Percentiles rank a stretch among this genome's conserved stretches.
Evolutionary conservation across 257 asterid genomes (phyloP).

Genomic region (Henckelia pumila): DNA sequence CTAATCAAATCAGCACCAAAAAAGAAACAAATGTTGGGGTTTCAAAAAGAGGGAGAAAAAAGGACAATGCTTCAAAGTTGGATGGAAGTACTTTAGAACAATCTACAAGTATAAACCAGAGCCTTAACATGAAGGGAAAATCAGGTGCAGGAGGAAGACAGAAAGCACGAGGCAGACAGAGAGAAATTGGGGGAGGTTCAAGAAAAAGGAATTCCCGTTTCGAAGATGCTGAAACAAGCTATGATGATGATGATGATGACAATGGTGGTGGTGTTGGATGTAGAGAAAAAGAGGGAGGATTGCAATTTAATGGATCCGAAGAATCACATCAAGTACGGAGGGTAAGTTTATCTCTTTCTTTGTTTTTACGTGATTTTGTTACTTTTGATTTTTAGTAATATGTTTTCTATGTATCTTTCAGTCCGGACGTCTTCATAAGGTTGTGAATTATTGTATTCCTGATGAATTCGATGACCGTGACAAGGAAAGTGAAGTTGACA

Average conservation of each 20-base stretch:
- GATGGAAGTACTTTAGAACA: slow-evolving; percentile 16
- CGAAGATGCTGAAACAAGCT: slow-evolving; percentile 32
- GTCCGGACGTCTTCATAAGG: slow-evolving; percentile 67
- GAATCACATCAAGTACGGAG: slow-evolving; percentile 54
- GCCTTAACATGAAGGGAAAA: slow-evolving; percentile 24
- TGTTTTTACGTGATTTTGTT: background rate
- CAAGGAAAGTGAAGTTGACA: slow-evolving; percentile 29
- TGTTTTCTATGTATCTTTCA: slow-evolving; percentile 33
- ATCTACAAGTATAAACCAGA: slow-evolving; percentile 25
- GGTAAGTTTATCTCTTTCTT: slow-evolving; percentile 39
- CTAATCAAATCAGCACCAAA: slow-evolving; percentile 21
- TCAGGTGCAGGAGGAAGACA: slow-evolving; percentile 32
- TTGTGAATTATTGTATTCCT: slow-evolving; percentile 47
- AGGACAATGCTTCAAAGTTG: slow-evolving; percentile 25
- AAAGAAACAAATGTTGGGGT: slow-evolving; percentile 33
- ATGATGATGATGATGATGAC: slow-evolving; percentile 34
- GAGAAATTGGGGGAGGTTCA: slow-evolving; percentile 38
- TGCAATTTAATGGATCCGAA: slow-evolving; percentile 32
- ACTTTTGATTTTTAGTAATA: background rate
- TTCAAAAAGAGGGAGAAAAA: slow-evolving; percentile 38
- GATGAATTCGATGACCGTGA: slow-evolving; percentile 35
- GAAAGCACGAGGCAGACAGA: slow-evolving; percentile 33
- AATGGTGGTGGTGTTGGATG: slow-evolving; percentile 24
- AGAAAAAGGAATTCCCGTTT: slow-evolving; percentile 30
- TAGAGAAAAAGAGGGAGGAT: slow-evolving; percentile 38